Conservation (phyloP, 305 asterid species). For the Ilex paraguariensis region DNA sequence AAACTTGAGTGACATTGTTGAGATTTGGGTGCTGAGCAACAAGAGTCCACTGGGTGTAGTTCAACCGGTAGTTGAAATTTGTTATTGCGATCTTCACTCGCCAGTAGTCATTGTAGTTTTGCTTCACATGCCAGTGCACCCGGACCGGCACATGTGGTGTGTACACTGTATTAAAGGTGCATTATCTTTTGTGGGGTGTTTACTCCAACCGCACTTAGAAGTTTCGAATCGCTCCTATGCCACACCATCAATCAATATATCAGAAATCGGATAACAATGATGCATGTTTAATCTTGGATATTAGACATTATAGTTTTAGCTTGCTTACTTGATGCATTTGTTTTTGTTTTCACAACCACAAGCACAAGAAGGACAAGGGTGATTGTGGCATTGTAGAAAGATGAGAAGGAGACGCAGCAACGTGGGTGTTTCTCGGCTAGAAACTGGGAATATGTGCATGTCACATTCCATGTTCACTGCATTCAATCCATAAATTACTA, state of each 20-base stretch:
- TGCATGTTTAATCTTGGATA: not conserved
- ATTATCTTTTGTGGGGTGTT: constrained; percentile 76
- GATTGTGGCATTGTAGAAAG: constrained; percentile 73
- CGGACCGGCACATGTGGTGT: constrained; percentile 76
- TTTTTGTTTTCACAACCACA: constrained; percentile 70
- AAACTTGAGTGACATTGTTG: constrained; percentile 70
- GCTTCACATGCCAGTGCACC: constrained; percentile 78
- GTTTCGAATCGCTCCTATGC: constrained; percentile 73
- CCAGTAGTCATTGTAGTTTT: constrained; percentile 68
- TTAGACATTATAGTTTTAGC: not conserved
- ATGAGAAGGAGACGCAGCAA: constrained; percentile 70
- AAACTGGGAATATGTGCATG: constrained; percentile 75
- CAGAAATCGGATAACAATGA: not conserved
- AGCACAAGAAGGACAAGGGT: constrained; percentile 69
- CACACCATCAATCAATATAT: not conserved
- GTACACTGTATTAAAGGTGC: constrained; percentile 67
- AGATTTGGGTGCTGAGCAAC: constrained; percentile 77
- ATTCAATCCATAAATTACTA: not conserved
- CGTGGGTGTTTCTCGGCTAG: constrained; percentile 60
- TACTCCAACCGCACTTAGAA: constrained; percentile 63
- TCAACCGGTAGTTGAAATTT: constrained; percentile 66
- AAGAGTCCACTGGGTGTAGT: constrained; percentile 75
- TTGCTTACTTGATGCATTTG: constrained; percentile 48
- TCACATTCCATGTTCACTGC: constrained; percentile 87
- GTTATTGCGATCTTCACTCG: constrained; percentile 63